Percentiles rank a stretch among this genome's conserved stretches.
phyloP scores from a whole-genome alignment of 1,139 yeast species.

The Geotrichum europaeum region DNA sequence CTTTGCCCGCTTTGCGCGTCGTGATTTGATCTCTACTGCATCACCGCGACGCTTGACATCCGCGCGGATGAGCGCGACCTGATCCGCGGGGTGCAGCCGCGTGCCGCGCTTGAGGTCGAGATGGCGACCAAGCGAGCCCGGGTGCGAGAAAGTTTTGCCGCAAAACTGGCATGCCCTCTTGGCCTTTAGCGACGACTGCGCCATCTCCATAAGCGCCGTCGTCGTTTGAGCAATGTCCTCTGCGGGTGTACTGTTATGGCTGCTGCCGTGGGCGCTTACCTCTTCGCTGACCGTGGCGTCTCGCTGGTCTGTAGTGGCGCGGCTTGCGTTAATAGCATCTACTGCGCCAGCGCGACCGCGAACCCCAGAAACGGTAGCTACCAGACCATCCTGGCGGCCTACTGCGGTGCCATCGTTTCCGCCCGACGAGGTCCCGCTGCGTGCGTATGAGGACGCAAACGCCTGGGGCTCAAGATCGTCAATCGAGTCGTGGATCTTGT shows the following conservation, averaged over 20 bases:
- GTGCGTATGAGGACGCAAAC: neutral
- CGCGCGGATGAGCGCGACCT: slow-evolving; percentile 40
- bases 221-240: slow-evolving; percentile 16
- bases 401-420: neutral
- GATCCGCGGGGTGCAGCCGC: slow-evolving; percentile 41
- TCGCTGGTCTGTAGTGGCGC: neutral
- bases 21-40: slow-evolving; percentile 37
- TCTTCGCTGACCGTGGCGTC: neutral
- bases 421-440: neutral
- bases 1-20: slow-evolving; percentile 39
- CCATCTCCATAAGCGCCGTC: slow-evolving; percentile 16
- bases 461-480: slow-evolving; percentile 6
- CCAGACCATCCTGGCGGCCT: neutral
- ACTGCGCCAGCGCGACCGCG: neutral
- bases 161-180: slow-evolving; percentile 45
- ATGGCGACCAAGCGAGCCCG: slow-evolving; percentile 50
- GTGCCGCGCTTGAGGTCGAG: slow-evolving; percentile 46
- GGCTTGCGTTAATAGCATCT: slow-evolving; percentile 2
- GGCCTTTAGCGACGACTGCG: slow-evolving; percentile 14
- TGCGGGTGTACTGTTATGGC: neutral
- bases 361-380: neutral
- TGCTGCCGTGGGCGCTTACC: neutral
- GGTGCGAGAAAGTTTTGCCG: slow-evolving; percentile 44
- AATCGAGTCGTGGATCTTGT: slow-evolving; percentile 13
- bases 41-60: slow-evolving; percentile 48